Base-by-base conservation (phyloP, 2,329 filamentous ascomycete genomes). In the Fusarium newnesense region DNA sequence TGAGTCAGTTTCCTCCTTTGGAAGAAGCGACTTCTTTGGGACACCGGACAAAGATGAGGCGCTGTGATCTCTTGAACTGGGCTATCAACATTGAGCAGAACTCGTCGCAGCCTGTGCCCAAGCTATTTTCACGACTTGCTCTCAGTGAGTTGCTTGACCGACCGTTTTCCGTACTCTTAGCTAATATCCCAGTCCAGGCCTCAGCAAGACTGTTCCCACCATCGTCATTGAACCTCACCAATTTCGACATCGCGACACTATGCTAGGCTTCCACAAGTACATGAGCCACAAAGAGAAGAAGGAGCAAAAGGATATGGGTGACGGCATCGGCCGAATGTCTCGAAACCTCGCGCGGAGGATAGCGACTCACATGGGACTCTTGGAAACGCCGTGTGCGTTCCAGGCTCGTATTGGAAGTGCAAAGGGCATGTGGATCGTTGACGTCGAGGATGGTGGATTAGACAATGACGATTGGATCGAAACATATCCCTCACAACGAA, bases 351-450 rank as follows among this genome's bases (percentile, higher is more conserved):
- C 89, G 0, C 78, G 81, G 3, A 82, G 83, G 46, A 84, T 94
- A 9, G 85, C 87, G 32, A 77, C 84, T 2, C 69, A 70, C 0
- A 83, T 93, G 13, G 87, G 86, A 0, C 80, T 92, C 0, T 73
- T 78, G 0, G 84, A 87, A n/a, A 78, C 88, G 0, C 92, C 92
- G 0, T 88, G 88, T 39, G 91, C 87, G 0, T 90, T 92, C 50
- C 93, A 96, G 79, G 93, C 85, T 4, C 88, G 94, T 1, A 87
- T 95, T 40, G 92, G 90, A 15, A 89, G 91, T 24, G 92, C 92
- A 1, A 96, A 96, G 79, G 94, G 93, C 0, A 85, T 95, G 72
- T 95, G 93, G 93, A 86, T 92, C 52, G 80, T 92, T 9, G 90
- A 92, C 72, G 83, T 85, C 0, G 76, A 83, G 1, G 85, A 88